Conservation (phyloP, 192 early-diverging fungal genomes). For the Chytriomyces hyalinus region DNA sequence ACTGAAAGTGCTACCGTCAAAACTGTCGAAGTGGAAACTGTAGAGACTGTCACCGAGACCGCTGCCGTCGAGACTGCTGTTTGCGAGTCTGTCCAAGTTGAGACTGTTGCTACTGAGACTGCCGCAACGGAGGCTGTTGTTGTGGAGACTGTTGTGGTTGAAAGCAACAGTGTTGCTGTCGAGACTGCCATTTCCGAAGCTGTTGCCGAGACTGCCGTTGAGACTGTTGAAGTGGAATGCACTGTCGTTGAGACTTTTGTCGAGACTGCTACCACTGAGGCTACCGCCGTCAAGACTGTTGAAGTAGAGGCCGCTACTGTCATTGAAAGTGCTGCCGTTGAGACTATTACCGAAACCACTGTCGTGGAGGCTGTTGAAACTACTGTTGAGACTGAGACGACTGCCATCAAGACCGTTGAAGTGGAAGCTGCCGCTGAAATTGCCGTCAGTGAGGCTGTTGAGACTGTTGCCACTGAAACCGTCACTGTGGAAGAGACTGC, state of each 20-base stretch:
- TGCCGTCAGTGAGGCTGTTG: neutral
- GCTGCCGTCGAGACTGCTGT: neutral
- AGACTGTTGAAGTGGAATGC: neutral
- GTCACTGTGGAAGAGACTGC: neutral
- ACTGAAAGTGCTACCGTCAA: neutral
- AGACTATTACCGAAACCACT: neutral
- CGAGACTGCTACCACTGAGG: neutral
- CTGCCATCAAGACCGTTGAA: neutral
- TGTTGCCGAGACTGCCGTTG: slow-evolving; percentile 11
- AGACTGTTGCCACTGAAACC: neutral
- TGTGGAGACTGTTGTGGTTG: neutral
- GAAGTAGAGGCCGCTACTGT: neutral
- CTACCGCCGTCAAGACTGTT: slow-evolving; percentile 18
- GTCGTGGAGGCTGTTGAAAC: slow-evolving; percentile 4
- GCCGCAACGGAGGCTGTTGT: neutral
- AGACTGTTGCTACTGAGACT: neutral
- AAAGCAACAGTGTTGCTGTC: neutral
- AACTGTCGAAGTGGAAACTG: neutral
- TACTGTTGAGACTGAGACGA: neutral
- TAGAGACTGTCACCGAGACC: neutral
- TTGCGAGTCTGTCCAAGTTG: neutral
- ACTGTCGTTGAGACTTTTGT: neutral
- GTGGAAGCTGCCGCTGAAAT: neutral
- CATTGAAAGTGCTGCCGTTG: neutral
- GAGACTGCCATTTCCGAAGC: neutral